Evolutionary conservation across 2,329 filamentous ascomycete genomes (phyloP).

Genomic region (Fusarium cicatricum): DNA sequence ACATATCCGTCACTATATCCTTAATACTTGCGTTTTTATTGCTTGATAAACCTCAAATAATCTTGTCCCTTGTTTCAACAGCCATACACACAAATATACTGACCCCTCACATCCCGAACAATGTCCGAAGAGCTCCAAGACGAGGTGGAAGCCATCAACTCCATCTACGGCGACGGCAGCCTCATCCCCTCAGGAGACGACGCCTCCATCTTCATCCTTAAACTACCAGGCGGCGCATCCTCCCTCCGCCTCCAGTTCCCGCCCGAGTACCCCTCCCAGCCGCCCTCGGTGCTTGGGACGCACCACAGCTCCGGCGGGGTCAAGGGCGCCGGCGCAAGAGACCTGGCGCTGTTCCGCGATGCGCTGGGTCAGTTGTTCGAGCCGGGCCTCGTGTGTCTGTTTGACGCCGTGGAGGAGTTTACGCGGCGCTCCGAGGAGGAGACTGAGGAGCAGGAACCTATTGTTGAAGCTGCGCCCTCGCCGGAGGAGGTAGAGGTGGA

Average conservation of each 20-base stretch:
- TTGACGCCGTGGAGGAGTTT: slow-evolving; percentile 86
- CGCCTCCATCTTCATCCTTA: slow-evolving; percentile 64
- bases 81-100: not conserved
- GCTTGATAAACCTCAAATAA: too few species aligned
- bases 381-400: slow-evolving; percentile 83
- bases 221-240: slow-evolving; percentile 68
- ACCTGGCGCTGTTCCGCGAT: slow-evolving; percentile 73
- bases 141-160: slow-evolving; percentile 83
- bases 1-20: not conserved
- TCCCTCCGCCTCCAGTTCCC: slow-evolving; percentile 75
- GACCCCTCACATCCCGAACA: slow-evolving; percentile 26
- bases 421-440: slow-evolving; percentile 53
- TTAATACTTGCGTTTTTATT: not conserved
- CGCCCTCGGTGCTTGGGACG: slow-evolving; percentile 78
- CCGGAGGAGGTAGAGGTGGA: slow-evolving; percentile 21
- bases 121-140: slow-evolving; percentile 72
- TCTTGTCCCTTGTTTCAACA: too few species aligned
- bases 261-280: slow-evolving; percentile 74
- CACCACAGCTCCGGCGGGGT: slow-evolving; percentile 80
- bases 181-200: slow-evolving; percentile 55
- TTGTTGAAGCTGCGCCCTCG: slow-evolving; percentile 26
- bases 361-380: slow-evolving; percentile 74
- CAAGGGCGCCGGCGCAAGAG: slow-evolving; percentile 75
- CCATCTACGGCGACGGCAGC: slow-evolving; percentile 79
- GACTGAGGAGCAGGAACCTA: slow-evolving; percentile 35